Conservation (phyloP, 345 rosid species). For the Citropsis articulata region DNA sequence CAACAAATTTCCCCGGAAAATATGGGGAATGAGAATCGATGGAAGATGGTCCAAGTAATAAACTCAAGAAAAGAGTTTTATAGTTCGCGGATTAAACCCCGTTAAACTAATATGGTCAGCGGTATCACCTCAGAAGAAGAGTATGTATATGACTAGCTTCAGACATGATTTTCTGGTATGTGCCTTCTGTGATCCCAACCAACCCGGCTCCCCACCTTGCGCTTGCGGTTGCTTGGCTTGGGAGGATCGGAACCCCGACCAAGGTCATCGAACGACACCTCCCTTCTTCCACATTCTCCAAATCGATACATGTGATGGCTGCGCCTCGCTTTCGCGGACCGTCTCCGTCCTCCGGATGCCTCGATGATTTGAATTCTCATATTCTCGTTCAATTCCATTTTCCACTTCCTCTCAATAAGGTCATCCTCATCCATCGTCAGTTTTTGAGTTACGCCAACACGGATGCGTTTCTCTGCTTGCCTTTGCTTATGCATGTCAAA, state of each 20-base stretch:
- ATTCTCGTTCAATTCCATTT: conserved; percentile 37
- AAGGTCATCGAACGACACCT: conserved; percentile 35
- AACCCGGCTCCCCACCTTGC: conserved; percentile 31
- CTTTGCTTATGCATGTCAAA: conserved; percentile 45
- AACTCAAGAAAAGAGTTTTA: not conserved
- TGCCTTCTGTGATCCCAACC: conserved; percentile 20
- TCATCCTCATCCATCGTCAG: conserved; percentile 52
- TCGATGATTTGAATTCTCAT: conserved; percentile 21
- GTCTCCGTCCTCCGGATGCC: conserved; percentile 25
- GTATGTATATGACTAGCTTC: not conserved
- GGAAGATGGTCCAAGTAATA: not conserved
- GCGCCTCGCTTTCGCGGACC: conserved; percentile 35
- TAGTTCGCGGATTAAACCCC: not conserved
- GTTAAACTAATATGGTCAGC: not conserved
- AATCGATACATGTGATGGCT: conserved; percentile 17
- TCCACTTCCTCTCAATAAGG: conserved; percentile 49
- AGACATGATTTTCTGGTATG: conserved; percentile 15
- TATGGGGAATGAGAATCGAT: not conserved
- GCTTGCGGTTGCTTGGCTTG: conserved; percentile 31
- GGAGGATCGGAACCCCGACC: conserved; percentile 18
- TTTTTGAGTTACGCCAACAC: conserved; percentile 31
- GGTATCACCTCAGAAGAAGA: not conserved
- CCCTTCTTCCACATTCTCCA: conserved; percentile 53
- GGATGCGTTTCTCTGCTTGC: conserved; percentile 43
- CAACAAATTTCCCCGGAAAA: not conserved